These are phyloP conservation scores for Fennellomyces sp. DNA, from an alignment of 371 early-diverging fungal genomes.

Conservation along the genomic window DNA sequence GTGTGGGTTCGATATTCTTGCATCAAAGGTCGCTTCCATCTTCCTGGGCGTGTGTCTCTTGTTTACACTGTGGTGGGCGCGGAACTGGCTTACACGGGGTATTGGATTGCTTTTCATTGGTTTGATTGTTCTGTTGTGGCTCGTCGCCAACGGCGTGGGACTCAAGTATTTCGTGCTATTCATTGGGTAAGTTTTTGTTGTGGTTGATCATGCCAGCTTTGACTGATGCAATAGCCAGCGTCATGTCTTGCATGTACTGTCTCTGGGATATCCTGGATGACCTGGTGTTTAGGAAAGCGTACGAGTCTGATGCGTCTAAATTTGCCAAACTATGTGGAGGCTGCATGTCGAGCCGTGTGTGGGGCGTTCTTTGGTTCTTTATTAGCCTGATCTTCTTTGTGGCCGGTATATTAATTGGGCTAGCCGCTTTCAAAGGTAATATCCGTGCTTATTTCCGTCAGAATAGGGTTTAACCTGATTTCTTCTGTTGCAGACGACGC, in stretches of 20 bases:
- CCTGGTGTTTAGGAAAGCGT: slow-evolving; percentile 84
- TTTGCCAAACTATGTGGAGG: slow-evolving; percentile 84
- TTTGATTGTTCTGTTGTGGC: slow-evolving; percentile 84
- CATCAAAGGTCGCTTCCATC: slow-evolving; percentile 84
- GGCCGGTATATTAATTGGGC: slow-evolving; percentile 77
- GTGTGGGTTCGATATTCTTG: slow-evolving; percentile 85
- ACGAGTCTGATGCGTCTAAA: slow-evolving; percentile 91
- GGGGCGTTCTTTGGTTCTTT: slow-evolving; percentile 92
- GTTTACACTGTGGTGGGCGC: slow-evolving; percentile 81
- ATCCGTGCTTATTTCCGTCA: not conserved
- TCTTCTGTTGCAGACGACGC: slow-evolving; percentile 10
- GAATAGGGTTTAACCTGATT: not conserved
- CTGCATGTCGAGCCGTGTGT: slow-evolving; percentile 79
- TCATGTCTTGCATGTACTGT: slow-evolving; percentile 90
- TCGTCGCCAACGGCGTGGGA: slow-evolving; percentile 71
- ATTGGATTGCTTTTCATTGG: slow-evolving; percentile 85
- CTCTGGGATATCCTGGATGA: slow-evolving; percentile 96
- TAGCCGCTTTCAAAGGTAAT: slow-evolving; percentile 76
- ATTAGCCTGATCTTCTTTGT: slow-evolving; percentile 81
- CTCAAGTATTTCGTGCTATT: slow-evolving; percentile 90
- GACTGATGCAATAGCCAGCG: slow-evolving; percentile 36
- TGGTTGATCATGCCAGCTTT: not conserved
- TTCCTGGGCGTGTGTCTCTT: slow-evolving; percentile 80
- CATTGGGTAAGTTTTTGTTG: slow-evolving; percentile 64
- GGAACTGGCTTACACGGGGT: slow-evolving; percentile 84